Evolutionary conservation across 2,329 filamentous ascomycete genomes (phyloP), one percentile per base, ranked within the genome.

Genomic region (Colletotrichum godetiae): DNA sequence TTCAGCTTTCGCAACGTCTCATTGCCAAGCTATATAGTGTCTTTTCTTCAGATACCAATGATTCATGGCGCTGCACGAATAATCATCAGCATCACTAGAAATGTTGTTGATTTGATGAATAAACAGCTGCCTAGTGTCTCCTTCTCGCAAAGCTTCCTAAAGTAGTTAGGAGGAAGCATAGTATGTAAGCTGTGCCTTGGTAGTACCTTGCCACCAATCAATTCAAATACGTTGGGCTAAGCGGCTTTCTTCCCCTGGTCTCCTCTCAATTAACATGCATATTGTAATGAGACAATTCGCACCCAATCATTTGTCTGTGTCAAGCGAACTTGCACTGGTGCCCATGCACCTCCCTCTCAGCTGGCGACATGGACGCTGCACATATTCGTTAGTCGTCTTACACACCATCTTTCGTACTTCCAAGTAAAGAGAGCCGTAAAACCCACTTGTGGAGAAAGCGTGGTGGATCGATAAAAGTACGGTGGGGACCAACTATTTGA

Each of bases 301-400:
- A 49, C n/a, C 68, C 68, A 71, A 71, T 71, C 49, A 67, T 6
- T 22, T 10, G 33, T 2, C 19, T 11, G 12, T 13, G 4, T 57
- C 64, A 57, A 68, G 64, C 68, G 68, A 72, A 33, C 24, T 24
- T 68, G 64, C 53, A 42, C 35, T 24, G 27, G 49, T 13, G 22
- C 29, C 29, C 37, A 49, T 57, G 53, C 29, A 37, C 11, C 37
- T 53, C 24, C 53, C 22, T 11, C 42, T 29, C 15, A 15, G 13
- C 37, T 35, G 31, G 24, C 29, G 19, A 29, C 35, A 7, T 29
- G 15, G 37, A 62, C 27, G 56, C 56, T 61, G 31, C 31, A 56
- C 61, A n/a, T 31, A 31, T 49, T 52, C 37, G 35, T 22, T n/a
- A 35, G 49, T 55, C 65, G 64, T 68, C 68, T 72, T 72, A 67